Conservation (phyloP, 768 basidiomycete species). For the Xanthoconium purpureum region DNA sequence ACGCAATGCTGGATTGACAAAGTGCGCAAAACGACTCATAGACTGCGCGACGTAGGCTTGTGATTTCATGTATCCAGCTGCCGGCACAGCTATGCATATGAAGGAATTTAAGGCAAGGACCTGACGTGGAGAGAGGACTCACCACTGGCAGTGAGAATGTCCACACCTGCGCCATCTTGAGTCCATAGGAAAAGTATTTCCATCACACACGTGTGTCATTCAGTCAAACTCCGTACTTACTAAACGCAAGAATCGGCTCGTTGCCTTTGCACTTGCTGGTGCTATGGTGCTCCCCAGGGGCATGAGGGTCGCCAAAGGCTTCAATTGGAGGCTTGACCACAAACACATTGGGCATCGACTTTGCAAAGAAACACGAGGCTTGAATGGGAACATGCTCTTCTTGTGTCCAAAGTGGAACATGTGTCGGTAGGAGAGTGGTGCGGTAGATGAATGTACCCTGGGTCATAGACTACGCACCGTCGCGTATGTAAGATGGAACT, state of each 20-base stretch:
- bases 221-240: conserved; percentile 37
- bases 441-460: conserved; percentile 24
- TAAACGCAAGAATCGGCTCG: conserved; percentile 61
- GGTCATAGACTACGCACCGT: no score
- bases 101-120: background rate
- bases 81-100: conserved; percentile 59
- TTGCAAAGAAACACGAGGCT: conserved; percentile 57
- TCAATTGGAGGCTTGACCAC: conserved; percentile 52
- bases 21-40: conserved; percentile 72
- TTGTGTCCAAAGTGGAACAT: conserved; percentile 42
- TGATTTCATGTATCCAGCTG: conserved; percentile 83
- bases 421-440: conserved; percentile 43
- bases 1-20: conserved; percentile 69
- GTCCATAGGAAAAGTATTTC: conserved; percentile 1
- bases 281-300: background rate
- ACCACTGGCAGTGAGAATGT: conserved; percentile 62
- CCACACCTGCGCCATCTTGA: conserved; percentile 84
- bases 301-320: conserved; percentile 20
- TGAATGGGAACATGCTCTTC: conserved; percentile 39
- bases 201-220: background rate
- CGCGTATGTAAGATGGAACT: background rate
- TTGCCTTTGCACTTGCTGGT: conserved; percentile 17
- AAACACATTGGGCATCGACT: conserved; percentile 56
- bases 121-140: conserved; percentile 12
- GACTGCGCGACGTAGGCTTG: conserved; percentile 79